These are phyloP conservation scores for Coemansia sp. DNA, from an alignment of 192 early-diverging fungal species.

Conservation along the genomic window DNA sequence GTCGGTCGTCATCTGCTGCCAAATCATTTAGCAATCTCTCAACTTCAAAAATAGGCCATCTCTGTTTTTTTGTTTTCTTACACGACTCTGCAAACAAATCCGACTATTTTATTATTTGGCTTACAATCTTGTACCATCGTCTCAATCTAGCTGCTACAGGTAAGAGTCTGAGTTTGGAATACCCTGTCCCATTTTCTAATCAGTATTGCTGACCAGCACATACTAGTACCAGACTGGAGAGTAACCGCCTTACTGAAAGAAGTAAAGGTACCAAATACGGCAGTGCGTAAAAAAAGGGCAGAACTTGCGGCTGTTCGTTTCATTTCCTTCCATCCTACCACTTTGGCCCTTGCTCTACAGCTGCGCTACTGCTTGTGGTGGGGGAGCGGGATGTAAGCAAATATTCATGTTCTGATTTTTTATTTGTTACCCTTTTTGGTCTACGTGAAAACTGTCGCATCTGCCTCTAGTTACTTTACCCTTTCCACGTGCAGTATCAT, in stretches of 20 bases:
- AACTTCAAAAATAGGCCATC: conserved; percentile 1
- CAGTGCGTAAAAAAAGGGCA: background rate
- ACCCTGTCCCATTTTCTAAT: no score
- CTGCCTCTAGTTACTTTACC: conserved; percentile 1
- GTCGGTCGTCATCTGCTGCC: conserved; percentile 12
- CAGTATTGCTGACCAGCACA: background rate
- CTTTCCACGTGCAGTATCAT: conserved; percentile 1
- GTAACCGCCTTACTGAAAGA: conserved; percentile 1
- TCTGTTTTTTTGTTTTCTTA: background rate
- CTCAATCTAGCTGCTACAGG: background rate
- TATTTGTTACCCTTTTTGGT: conserved; percentile 7
- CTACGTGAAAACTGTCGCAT: background rate
- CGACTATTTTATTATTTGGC: background rate
- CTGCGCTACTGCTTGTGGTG: background rate
- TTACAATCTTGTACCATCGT: background rate
- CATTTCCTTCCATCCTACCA: background rate
- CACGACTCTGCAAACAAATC: background rate
- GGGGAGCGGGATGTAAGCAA: conserved; percentile 2
- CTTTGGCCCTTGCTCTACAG: background rate
- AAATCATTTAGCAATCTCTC: conserved; percentile 7
- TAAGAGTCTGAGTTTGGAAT: background rate
- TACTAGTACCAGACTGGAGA: background rate
- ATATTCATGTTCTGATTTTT: background rate
- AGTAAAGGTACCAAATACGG: conserved; percentile 5
- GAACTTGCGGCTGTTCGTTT: background rate